These are phyloP conservation scores for Phoma herbarum DNA, from an alignment of 2,329 filamentous ascomycete species.

Conservation along the genomic window DNA sequence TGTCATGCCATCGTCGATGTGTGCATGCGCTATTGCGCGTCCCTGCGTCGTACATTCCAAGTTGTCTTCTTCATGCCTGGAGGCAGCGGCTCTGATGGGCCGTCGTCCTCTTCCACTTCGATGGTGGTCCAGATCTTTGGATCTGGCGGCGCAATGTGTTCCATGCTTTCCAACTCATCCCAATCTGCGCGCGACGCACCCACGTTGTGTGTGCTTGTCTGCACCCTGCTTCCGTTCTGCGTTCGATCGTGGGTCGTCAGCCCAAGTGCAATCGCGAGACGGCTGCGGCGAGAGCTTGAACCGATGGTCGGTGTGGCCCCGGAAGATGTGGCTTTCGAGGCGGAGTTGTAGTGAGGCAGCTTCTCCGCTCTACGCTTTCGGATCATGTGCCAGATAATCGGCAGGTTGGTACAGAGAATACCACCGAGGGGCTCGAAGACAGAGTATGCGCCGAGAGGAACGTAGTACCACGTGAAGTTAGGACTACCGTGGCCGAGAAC, in stretches of 20 bases:
- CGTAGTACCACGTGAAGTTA: constrained; percentile 48
- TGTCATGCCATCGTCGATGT: not conserved
- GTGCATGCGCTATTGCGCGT: constrained; percentile 20
- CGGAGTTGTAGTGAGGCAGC: constrained; percentile 23
- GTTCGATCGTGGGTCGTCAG: constrained; percentile 36
- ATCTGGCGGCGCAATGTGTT: constrained; percentile 27
- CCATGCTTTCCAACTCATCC: constrained; percentile 34
- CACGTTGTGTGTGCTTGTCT: constrained; percentile 21
- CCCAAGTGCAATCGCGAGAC: constrained; percentile 34
- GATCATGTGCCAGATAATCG: constrained; percentile 48
- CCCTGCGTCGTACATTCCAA: constrained; percentile 42
- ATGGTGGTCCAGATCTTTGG: constrained; percentile 29
- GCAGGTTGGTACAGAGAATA: constrained; percentile 47
- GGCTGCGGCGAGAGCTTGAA: constrained; percentile 32
- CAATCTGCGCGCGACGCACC: constrained; percentile 26
- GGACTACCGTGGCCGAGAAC: constrained; percentile 42
- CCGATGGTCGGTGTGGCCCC: constrained; percentile 33
- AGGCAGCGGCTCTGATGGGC: constrained; percentile 19
- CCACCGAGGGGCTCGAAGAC: constrained; percentile 48
- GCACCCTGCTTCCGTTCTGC: constrained; percentile 36
- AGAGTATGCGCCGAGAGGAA: constrained; percentile 47
- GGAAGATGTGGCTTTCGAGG: constrained; percentile 28
- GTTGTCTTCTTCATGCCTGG: constrained; percentile 43
- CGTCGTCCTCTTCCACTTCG: constrained; percentile 20
- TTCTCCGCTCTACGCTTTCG: constrained; percentile 33